These are phyloP conservation scores for Spinacia oleracea DNA, from an alignment of 179 eudicot genomes.

Conservation along the genomic window DNA sequence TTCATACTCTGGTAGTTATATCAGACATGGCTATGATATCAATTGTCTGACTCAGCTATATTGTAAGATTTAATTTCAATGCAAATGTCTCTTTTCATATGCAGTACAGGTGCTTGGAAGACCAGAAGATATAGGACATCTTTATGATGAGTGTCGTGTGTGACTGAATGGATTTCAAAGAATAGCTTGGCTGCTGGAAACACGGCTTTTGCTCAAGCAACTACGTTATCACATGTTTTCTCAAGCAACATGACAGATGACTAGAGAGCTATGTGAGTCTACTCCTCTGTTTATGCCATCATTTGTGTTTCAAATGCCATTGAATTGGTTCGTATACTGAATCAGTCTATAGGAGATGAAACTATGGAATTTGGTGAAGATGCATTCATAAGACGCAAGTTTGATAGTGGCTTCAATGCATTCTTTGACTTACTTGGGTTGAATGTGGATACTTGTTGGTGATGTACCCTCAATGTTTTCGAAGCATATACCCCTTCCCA, in stretches of 20 bases:
- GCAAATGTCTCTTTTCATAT: not conserved
- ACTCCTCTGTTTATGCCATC: no score
- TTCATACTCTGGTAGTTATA: no score
- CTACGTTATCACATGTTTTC: not conserved
- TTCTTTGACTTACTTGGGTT: constrained; percentile 10
- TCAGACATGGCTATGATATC: no score
- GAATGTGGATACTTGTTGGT: no score
- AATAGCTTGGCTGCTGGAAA: not conserved
- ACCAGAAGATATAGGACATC: constrained; percentile 6
- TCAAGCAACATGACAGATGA: no score
- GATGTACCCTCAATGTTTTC: no score
- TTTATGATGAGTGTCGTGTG: not conserved
- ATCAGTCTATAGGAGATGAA: not conserved
- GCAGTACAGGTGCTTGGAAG: not conserved
- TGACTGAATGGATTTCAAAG: not conserved
- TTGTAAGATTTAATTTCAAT: no score
- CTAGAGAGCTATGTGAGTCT: no score
- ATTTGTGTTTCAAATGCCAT: not conserved
- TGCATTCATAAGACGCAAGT: constrained; percentile 19
- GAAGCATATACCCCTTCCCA: no score
- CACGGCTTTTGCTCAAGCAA: no score
- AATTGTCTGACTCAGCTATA: no score
- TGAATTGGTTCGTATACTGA: not conserved
- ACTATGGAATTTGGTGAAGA: not conserved
- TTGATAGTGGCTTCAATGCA: constrained; percentile 9